A percentile compares a stretch with the other conserved stretches of the same genome.
These are phyloP conservation scores for Eucalyptus tenuipes DNA, from an alignment of 345 rosid species.

Conservation along the genomic window DNA sequence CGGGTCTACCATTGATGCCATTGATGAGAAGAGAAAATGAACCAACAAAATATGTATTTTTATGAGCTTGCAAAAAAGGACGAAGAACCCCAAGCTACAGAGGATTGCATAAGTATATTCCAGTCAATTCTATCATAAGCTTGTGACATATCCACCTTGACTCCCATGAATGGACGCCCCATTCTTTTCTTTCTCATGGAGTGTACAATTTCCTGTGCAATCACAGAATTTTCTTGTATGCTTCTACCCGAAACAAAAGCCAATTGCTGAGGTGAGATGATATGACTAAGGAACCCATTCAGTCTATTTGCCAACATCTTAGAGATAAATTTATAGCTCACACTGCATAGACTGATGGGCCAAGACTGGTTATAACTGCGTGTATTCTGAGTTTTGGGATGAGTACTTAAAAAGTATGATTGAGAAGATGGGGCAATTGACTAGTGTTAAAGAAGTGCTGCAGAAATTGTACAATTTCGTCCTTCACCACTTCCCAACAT, in stretches of 20 bases:
- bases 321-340: background rate
- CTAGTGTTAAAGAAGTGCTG: background rate
- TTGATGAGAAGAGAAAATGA: background rate
- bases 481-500: too few relatives aligned
- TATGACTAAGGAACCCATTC: background rate
- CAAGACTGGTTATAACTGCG: background rate
- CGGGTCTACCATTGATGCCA: background rate
- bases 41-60: background rate
- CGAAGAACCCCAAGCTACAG: accelerated
- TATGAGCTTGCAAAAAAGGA: background rate
- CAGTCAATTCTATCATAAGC: background rate
- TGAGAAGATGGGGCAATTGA: background rate
- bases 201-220: background rate
- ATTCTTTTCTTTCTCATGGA: background rate
- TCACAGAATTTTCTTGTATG: background rate
- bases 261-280: background rate
- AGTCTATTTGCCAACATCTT: background rate
- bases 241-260: background rate
- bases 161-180: background rate
- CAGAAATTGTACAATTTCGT: too few relatives aligned
- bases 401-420: background rate
- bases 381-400: background rate
- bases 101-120: background rate
- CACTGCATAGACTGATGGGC: background rate
- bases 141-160: background rate